phyloP scores from a whole-genome alignment of 768 basidiomycete genomes.

The Boletus pseudopeckii region DNA sequence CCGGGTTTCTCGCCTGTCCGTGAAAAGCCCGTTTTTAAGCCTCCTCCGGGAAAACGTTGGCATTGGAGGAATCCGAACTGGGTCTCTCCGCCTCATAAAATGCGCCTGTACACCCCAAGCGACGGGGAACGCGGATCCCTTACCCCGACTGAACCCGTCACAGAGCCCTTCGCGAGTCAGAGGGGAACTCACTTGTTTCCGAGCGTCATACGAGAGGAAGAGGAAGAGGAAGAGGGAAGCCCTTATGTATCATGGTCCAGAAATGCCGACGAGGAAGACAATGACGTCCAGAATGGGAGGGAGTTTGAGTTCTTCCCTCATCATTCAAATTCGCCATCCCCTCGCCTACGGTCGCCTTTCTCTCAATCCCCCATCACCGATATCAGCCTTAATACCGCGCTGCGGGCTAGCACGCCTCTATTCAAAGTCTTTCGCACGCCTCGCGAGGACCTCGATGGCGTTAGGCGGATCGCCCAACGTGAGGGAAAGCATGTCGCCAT shows the following conservation, averaged over 20 bases:
- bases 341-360: conserved; percentile 26
- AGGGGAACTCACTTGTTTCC: neutral
- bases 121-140: conserved; percentile 25
- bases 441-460: conserved; percentile 22
- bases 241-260: conserved; percentile 7
- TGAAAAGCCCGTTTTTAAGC: conserved; percentile 20
- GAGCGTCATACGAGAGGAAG: conserved; percentile 8
- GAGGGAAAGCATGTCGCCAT: conserved; percentile 33
- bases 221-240: conserved; percentile 11
- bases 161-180: conserved; percentile 14
- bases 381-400: conserved; percentile 22
- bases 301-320: conserved; percentile 12
- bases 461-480: conserved; percentile 26
- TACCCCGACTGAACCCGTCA: conserved; percentile 30
- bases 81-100: conserved; percentile 31
- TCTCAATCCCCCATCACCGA: conserved; percentile 27
- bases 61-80: conserved; percentile 36
- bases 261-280: conserved; percentile 6
- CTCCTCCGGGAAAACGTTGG: conserved; percentile 31
- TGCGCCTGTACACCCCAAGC: conserved; percentile 22
- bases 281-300: conserved; percentile 4
- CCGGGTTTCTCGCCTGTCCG: conserved; percentile 15
- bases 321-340: conserved; percentile 20
- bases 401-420: conserved; percentile 31
- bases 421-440: conserved; percentile 35